Base-by-base conservation (phyloP, 441 rosid species). In the Isatis lusitanica region DNA sequence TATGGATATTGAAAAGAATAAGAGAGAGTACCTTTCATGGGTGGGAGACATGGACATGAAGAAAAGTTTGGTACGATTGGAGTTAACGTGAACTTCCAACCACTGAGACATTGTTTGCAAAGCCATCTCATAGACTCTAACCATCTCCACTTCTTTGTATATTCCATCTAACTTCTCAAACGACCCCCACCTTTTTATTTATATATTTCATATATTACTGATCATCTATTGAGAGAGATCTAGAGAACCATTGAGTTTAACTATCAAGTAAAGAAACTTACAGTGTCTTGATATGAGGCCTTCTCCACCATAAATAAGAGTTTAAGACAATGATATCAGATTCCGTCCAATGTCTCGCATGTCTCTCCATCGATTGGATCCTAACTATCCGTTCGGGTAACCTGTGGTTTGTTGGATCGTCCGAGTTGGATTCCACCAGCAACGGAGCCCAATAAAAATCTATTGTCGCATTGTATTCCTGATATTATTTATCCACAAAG, bases 21-120 rank as follows among this genome's bases (percentile, higher is more conserved):
- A 50, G 68, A 40, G 75, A 50, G 36, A 51, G 3, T 87, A 90
- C 97, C 82, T 89, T 78, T 87, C 76, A 60, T 89, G 94, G 71
- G 87, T 89, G 51, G 94, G 94, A 62, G 94, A 89, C 87, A 87
- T 82, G 78, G 82, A 83, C 51, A 85, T 82, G 68, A 89, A 89
- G 75, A 89, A 89, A 74, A 85, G 61, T 61, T 82, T 80, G 75
- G 94, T 87, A 68, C 68, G 84, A 70, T 66, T 80, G 50, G 76
- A 73, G 52, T 83, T 75, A 55, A 87, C 79, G 33, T 89, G 87
- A 50, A 87, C 79, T 65, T 89, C 94, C 51, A 87, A 63, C 94
- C 94, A 89, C 50, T 83, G 81, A 28, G 88, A 74, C 83, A 90
- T 74, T 46, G 94, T 89, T 77, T 78, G 81, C 13, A 89, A 66